Conservation (phyloP, 345 rosid genomes). For the Camelina laxa region DNA sequence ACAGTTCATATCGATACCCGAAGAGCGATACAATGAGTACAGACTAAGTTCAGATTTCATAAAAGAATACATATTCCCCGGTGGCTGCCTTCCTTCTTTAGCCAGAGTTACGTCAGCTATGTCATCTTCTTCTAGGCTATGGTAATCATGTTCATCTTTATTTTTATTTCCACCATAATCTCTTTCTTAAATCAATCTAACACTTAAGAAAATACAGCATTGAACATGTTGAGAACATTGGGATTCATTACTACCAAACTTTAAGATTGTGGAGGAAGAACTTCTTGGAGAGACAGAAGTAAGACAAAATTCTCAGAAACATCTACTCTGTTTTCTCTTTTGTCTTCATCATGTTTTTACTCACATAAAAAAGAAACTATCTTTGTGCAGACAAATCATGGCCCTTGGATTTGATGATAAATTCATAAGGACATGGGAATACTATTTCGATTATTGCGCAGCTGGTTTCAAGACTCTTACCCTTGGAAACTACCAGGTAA, state of each 20-base stretch:
- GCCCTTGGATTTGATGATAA: conserved; percentile 69
- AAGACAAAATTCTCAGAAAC: not conserved
- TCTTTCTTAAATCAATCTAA: not conserved
- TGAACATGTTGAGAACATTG: conserved; percentile 81
- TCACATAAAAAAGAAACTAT: not conserved
- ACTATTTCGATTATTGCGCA: conserved; percentile 77
- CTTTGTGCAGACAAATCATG: conserved; percentile 53
- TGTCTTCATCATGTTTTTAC: not conserved
- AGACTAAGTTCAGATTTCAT: conserved; percentile 75
- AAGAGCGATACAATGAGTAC: conserved; percentile 64
- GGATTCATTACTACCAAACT: conserved; percentile 77
- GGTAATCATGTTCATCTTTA: conserved; percentile 44
- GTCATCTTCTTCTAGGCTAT: conserved; percentile 67
- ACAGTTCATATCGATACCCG: conserved; percentile 83
- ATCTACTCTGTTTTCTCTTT: not conserved
- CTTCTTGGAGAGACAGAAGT: conserved; percentile 72
- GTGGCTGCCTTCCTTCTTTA: conserved; percentile 80
- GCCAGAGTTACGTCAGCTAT: conserved; percentile 73
- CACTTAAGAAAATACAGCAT: conserved; percentile 48
- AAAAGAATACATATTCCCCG: conserved; percentile 86
- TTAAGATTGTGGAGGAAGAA: conserved; percentile 70
- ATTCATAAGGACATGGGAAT: conserved; percentile 85
- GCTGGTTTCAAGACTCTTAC: conserved; percentile 77
- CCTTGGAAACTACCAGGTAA: conserved; percentile 71
- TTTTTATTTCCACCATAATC: not conserved